These are phyloP conservation scores for Glycyrrhiza uralensis DNA, from an alignment of 306 rosid species.

Conservation along the genomic window DNA sequence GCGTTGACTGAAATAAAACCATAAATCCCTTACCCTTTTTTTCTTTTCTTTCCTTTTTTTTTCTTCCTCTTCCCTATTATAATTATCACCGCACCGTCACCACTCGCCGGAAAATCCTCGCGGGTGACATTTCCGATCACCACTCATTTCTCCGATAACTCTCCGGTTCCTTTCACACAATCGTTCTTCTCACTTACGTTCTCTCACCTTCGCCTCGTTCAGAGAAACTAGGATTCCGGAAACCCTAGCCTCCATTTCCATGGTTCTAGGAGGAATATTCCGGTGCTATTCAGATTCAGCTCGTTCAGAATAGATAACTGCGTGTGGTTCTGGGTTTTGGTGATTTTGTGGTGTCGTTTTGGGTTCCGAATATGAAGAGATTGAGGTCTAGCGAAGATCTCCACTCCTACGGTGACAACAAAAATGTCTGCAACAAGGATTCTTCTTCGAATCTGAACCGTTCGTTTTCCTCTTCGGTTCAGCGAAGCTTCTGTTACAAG, in stretches of 20 bases:
- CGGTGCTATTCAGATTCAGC: conserved; percentile 6
- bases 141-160: background rate
- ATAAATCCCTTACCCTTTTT: background rate
- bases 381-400: conserved; percentile 88
- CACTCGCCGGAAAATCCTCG: conserved; percentile 17
- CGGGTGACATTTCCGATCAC: background rate
- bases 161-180: background rate
- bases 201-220: background rate
- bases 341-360: background rate
- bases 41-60: background rate
- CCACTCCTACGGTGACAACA: conserved; percentile 62
- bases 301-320: background rate
- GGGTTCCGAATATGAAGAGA: conserved; percentile 61
- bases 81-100: background rate
- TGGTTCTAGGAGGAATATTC: background rate
- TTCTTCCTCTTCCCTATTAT: background rate
- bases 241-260: conserved; percentile 33
- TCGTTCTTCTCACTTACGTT: background rate
- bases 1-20: conserved; percentile 56
- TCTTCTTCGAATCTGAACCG: conserved; percentile 50
- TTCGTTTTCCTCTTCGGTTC: conserved; percentile 64
- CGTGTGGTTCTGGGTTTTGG: conserved; percentile 14
- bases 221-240: conserved; percentile 29
- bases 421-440: conserved; percentile 41
- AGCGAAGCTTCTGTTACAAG: conserved; percentile 64